Conservation (phyloP, 352 stramenopile species). For the Aphanomyces astaci region DNA sequence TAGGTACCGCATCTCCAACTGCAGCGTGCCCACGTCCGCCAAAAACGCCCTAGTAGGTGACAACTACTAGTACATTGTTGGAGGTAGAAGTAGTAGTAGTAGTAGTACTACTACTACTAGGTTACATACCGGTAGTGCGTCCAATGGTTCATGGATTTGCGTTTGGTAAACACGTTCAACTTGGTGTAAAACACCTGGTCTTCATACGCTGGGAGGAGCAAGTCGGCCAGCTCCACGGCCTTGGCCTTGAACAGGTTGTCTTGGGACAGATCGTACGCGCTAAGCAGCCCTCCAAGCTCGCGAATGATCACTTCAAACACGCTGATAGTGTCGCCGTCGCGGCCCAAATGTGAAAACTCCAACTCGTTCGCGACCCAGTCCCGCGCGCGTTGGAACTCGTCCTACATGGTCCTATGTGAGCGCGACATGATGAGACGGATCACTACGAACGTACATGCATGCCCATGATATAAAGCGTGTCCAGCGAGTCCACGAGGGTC, state of each 20-base stretch:
- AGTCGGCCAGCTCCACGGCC: conserved; percentile 87
- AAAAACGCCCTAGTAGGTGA: conserved; percentile 50
- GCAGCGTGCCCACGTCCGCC: conserved; percentile 75
- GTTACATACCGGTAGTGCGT: too few relatives aligned
- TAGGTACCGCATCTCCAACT: conserved; percentile 76
- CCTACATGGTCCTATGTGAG: too few relatives aligned
- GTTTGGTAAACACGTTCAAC: conserved; percentile 82
- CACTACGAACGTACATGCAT: conserved; percentile 27
- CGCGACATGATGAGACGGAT: too few relatives aligned
- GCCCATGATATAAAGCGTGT: conserved; percentile 97
- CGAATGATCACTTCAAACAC: conserved; percentile 99
- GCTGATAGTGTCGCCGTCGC: conserved; percentile 63
- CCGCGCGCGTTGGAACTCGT: conserved; percentile 87
- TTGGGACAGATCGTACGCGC: conserved; percentile 88
- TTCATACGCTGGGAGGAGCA: conserved; percentile 87
- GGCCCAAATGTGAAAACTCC: conserved; percentile 67
- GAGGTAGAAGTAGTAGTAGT: too few relatives aligned
- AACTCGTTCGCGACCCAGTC: conserved; percentile 81
- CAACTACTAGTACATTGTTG: too few relatives aligned
- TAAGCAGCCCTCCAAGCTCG: conserved; percentile 94
- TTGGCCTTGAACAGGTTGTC: conserved; percentile 88
- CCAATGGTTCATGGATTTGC: too few relatives aligned
- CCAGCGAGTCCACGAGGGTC: conserved; percentile 91
- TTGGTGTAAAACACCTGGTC: conserved; percentile 87
- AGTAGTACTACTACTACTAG: too few relatives aligned